Percentiles rank a stretch among this genome's conserved stretches.
phyloP scores from a whole-genome alignment of 345 rosid genomes.

The Diplotaxis tenuifolia region DNA sequence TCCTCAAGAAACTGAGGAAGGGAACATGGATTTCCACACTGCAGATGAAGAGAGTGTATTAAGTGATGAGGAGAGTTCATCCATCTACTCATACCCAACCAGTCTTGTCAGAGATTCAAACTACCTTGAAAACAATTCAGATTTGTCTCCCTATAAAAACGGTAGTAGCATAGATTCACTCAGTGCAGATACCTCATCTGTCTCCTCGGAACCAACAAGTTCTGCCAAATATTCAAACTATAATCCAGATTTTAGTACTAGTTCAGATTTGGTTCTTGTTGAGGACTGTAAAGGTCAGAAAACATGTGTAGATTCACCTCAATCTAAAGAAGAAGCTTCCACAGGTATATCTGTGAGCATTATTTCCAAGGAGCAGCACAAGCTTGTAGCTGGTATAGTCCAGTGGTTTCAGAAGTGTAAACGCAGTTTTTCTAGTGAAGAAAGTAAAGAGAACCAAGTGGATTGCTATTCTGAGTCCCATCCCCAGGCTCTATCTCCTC shows the following conservation, averaged over 20 bases:
- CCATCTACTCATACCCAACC: conserved; percentile 50
- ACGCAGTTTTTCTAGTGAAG: conserved; percentile 45
- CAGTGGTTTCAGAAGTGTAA: conserved; percentile 81
- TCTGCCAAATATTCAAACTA: too few relatives aligned
- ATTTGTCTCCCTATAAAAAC: neutral
- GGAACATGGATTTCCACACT: conserved; percentile 5
- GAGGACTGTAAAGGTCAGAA: neutral
- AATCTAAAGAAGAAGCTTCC: conserved; percentile 28
- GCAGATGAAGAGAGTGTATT: conserved; percentile 46
- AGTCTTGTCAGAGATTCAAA: conserved; percentile 46
- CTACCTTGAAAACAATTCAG: conserved; percentile 53
- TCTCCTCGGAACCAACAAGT: conserved; percentile 34
- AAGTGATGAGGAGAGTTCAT: conserved; percentile 60
- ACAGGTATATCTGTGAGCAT: conserved; percentile 28
- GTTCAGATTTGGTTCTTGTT: neutral
- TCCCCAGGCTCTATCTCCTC: conserved; percentile 25
- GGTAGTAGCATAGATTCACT: neutral
- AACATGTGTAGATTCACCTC: neutral
- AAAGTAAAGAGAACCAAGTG: conserved; percentile 24
- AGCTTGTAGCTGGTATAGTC: conserved; percentile 55
- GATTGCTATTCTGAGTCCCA: conserved; percentile 33
- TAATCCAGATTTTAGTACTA: conserved; percentile 38
- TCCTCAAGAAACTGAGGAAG: conserved; percentile 28
- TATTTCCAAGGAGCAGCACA: conserved; percentile 47
- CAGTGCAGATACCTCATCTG: conserved; percentile 36